Evolutionary conservation across 73 alveolate genomes (phyloP).

Genomic region (Chromera velia): DNA sequence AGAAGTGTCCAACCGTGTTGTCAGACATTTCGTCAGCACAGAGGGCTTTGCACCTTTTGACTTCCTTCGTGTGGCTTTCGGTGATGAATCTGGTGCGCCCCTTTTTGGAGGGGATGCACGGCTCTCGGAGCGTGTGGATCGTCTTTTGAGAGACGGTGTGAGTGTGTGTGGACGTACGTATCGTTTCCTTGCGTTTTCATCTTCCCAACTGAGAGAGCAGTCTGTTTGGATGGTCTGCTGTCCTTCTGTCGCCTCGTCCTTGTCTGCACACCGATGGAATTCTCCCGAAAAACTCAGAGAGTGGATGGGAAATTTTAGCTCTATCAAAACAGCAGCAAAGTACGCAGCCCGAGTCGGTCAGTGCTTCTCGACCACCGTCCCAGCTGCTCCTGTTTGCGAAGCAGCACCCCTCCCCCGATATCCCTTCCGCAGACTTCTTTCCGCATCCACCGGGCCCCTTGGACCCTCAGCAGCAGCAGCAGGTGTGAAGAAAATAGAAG

Average conservation of each 20-base stretch:
- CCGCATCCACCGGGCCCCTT: no score
- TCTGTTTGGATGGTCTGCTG: conserved; percentile 35
- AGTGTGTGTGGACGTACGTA: neutral
- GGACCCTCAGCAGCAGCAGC: no score
- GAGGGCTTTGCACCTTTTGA: neutral
- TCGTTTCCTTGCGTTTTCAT: conserved; percentile 9
- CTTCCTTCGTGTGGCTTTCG: conserved; percentile 7
- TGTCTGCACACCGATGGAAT: neutral
- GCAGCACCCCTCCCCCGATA: no score
- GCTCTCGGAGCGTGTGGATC: neutral
- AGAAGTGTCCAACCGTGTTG: conserved; percentile 15
- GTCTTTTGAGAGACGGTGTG: neutral
- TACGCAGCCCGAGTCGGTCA: conserved; percentile 62
- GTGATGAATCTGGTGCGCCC: conserved; percentile 7
- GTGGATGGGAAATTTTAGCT: conserved; percentile 59
- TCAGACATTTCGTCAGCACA: no score
- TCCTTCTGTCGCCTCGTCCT: no score
- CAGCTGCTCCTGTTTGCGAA: no score
- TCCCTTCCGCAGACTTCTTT: conserved; percentile 9
- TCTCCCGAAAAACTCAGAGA: conserved; percentile 27
- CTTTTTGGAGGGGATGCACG: neutral
- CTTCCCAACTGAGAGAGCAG: conserved; percentile 14
- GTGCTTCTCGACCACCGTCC: conserved; percentile 59
- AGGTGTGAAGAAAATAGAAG: conserved; percentile 24
- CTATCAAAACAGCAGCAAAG: conserved; percentile 53